A percentile compares a stretch with the other conserved stretches of the same genome.
These are phyloP conservation scores for Euphorbia lathyris DNA, from an alignment of 345 rosid genomes.

Conservation along the genomic window DNA sequence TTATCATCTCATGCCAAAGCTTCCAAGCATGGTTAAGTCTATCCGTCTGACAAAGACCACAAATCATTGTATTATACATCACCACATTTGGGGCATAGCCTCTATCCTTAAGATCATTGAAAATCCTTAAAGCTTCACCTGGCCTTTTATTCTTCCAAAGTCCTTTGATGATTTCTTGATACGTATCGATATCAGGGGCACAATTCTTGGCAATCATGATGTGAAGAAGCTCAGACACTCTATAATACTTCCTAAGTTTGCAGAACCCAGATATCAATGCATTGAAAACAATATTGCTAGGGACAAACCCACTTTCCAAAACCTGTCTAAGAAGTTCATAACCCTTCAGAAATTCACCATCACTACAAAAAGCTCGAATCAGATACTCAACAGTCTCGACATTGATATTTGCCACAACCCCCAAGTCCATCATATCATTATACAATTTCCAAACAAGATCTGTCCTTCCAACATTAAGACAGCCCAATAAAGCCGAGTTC, in stretches of 20 bases:
- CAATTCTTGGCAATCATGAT: conserved; percentile 38
- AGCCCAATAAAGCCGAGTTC: conserved; percentile 47
- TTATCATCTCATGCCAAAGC: conserved; percentile 55
- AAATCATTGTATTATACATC: conserved; percentile 46
- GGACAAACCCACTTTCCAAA: conserved; percentile 40
- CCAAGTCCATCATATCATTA: conserved; percentile 38
- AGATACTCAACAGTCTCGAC: conserved; percentile 35
- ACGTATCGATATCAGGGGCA: conserved; percentile 39
- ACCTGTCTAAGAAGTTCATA: conserved; percentile 45
- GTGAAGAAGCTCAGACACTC: conserved; percentile 51
- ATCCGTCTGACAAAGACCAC: conserved; percentile 36
- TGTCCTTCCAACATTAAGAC: conserved; percentile 37
- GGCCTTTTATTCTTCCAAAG: conserved; percentile 39
- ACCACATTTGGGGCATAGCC: conserved; percentile 44
- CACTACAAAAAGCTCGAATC: conserved; percentile 45
- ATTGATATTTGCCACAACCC: conserved; percentile 31
- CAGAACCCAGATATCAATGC: conserved; percentile 38
- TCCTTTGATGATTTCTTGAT: conserved; percentile 47
- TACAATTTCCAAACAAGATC: conserved; percentile 51
- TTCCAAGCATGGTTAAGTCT: conserved; percentile 34
- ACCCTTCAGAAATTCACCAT: conserved; percentile 37
- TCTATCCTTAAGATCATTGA: conserved; percentile 49
- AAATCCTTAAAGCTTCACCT: conserved; percentile 37
- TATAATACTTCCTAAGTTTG: conserved; percentile 22
- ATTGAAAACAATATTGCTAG: conserved; percentile 31